Conservation (phyloP, 140 eudicot species). For the Stevia rebaudiana region DNA sequence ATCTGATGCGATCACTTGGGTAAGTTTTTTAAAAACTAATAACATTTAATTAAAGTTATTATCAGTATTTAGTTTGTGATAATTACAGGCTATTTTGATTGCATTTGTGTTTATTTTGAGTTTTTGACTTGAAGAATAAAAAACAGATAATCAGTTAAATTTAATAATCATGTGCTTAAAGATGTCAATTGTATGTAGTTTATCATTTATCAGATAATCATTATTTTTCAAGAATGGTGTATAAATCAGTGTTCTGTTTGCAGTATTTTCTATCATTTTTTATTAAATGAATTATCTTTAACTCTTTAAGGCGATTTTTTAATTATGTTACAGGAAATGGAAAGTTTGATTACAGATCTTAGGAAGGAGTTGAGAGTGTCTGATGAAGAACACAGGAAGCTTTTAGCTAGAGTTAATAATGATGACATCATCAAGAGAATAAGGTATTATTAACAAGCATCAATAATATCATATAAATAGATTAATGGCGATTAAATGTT, state of each 20-base stretch:
- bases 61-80: neutral
- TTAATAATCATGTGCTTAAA: neutral
- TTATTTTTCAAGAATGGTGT: neutral
- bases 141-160: neutral
- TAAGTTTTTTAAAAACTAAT: conserved; percentile 18
- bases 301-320: neutral
- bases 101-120: neutral
- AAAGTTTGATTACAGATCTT: conserved; percentile 73
- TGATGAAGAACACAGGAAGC: conserved; percentile 75
- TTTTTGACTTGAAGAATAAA: neutral
- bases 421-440: conserved; percentile 61
- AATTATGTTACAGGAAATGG: conserved; percentile 55
- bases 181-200: no score
- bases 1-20: conserved; percentile 85
- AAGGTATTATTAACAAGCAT: conserved; percentile 30
- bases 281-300: neutral
- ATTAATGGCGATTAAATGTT: neutral
- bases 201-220: no score
- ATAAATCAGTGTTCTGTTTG: neutral
- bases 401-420: conserved; percentile 51
- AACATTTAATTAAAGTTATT: neutral
- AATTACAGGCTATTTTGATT: neutral
- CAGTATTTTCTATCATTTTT: neutral
- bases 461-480: neutral
- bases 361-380: conserved; percentile 75